Base-by-base conservation (phyloP, 208 protist genomes). In the Leishmania tropica region DNA sequence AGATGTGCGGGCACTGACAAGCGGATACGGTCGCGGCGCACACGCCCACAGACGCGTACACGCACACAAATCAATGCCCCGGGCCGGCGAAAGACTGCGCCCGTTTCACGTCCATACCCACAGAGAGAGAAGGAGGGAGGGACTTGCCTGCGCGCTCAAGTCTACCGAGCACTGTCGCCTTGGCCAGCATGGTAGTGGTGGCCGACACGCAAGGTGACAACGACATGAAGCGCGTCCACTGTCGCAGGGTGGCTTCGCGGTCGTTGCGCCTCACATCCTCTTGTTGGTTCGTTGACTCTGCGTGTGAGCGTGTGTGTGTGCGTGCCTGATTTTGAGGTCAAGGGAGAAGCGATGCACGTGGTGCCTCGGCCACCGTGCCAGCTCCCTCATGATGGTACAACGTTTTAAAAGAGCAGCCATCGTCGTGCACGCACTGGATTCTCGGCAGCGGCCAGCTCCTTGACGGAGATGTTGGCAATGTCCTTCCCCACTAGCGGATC, bases 401-500 rank as follows among this genome's bases (percentile, higher is more conserved):
- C 48, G 10, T 51, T 37, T 72, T 75, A 81, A 19, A 85, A 81
- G 4, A 67, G 24, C 74, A 73, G 64, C 76, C 81, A 78, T 58
- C 71, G 40, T 19, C 76, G 70, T 31, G 42, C 70, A 17, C 70
- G 35, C 35, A 42, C n/a, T 56, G 54, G 73, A n/a, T 56, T 65
- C 17, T 51, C 65, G n/a, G 51, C 65, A 0, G 62, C 79, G 35
- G 62, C 75, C n/a, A 84, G 70, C 42, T 87, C 87, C 40, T 72
- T 83, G 47, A 73, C 45, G 0, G 80, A 54, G 28, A 87, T 85
- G 45, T 62, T 74, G 35, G 42, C 51, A 4, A 91, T 62, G 51
- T 95, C 91, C 15, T 54, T 67, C 3, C 93, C 93, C 8, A 85
- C 17, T 11, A 90, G 87, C 53, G 83, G 83, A 51, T 94, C 89